phyloP scores from a whole-genome alignment of 2,329 filamentous ascomycete species.

The Pseudopyrenochaeta lycopersici region DNA sequence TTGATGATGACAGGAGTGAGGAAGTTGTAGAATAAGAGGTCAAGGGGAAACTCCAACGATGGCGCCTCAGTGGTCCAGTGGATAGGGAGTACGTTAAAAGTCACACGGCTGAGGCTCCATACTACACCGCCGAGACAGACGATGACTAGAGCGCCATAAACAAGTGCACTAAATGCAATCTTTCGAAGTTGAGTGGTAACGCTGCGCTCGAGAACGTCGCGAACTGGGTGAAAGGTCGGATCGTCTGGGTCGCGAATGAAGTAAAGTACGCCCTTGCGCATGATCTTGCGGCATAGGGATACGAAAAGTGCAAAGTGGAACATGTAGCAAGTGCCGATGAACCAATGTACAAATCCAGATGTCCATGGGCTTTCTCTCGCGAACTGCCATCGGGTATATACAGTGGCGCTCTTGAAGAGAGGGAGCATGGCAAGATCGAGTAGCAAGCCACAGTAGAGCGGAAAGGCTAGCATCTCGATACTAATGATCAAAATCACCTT shows the following conservation, averaged over 20 bases:
- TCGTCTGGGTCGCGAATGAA: constrained; percentile 99
- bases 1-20: constrained; percentile 87
- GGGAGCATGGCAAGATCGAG: constrained; percentile 89
- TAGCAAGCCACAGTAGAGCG: constrained; percentile 91
- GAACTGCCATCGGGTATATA: constrained; percentile 81
- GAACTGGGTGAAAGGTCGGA: constrained; percentile 96
- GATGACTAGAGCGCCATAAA: constrained; percentile 92
- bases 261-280: constrained; percentile 93
- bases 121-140: constrained; percentile 94
- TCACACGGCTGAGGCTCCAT: constrained; percentile 79
- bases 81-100: constrained; percentile 81
- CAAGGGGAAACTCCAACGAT: constrained; percentile 91
- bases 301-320: constrained; percentile 99
- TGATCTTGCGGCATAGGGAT: constrained; percentile 97
- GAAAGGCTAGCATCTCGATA: constrained; percentile 98
- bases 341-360: constrained; percentile 97
- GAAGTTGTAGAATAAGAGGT: constrained; percentile 96
- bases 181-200: constrained; percentile 93
- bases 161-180: constrained; percentile 93
- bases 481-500: constrained; percentile 99
- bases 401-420: constrained; percentile 81
- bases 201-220: constrained; percentile 92
- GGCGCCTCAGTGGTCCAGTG: constrained; percentile 94
- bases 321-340: constrained; percentile 98
- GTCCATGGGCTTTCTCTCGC: constrained; percentile 82